Base-by-base conservation (phyloP, 2,329 filamentous ascomycete species). In the Plectosphaerella cucumerina region DNA sequence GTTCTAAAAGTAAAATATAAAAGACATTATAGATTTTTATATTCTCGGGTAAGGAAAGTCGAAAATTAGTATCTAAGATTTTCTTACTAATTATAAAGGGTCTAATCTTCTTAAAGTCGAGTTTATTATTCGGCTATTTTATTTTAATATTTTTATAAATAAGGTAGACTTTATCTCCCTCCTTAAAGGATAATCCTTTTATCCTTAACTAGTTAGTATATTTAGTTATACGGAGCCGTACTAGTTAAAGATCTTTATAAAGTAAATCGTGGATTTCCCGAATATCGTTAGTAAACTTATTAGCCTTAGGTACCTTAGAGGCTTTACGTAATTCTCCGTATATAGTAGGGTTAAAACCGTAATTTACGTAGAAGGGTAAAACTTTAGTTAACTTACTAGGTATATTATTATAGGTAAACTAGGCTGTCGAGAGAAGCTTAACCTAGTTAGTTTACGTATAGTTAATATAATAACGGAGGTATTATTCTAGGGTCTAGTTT, bases 331-430 rank as follows among this genome's bases (percentile, higher is more conserved):
- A 18, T 45, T 45, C 18, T 21, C 23, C 22, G 22, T 21, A 45
- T 45, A 23, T 17, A 9, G 23, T 45, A 11, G 18, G 43, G 12
- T 21, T 45, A 18, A 9, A 45, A 18, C 31, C 44, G 49, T 42
- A 42, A 34, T 37, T 50, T 37, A 10, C 22, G 44, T 54, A 48
- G n/a, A 21, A 48, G 5, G 9, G 31, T 14, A 22, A 46, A 41
- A 47, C 34, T 17, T 47, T 22, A 44, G 35, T 49, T 33, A 31
- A 45, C 43, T 50, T 14, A 5, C 50, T 49, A 47, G 50, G 33
- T 37, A 23, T 47, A 42, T 44, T 53, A 53, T 55, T 56, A 47
- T 54, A 54, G 6, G 22, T n/a, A 43, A 55, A 48, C 44, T 55
- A 44, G 44, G 44, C 21, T 55, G 22, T 46, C 46, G 44, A n/a